Evolutionary conservation across 805 yeast species (phyloP).

Genomic region (Pichia deserticola): DNA sequence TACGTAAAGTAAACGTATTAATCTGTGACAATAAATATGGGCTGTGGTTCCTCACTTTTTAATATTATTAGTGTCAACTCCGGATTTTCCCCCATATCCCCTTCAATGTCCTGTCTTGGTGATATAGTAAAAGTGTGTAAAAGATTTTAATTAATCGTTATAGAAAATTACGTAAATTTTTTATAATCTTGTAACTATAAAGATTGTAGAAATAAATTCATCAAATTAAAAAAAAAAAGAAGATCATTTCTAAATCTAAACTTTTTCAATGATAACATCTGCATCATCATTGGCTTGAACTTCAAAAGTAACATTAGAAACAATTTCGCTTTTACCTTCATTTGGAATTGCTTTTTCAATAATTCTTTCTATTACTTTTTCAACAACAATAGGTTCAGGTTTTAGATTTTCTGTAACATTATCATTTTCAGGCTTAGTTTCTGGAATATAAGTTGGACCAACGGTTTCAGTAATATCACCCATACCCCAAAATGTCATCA

Average conservation of each 20-base stretch:
- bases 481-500: conserved; percentile 62
- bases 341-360: conserved; percentile 10
- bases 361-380: conserved; percentile 9
- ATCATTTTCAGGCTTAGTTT: conserved; percentile 8
- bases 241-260: conserved; percentile 12
- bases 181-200: too few species aligned
- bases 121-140: too few species aligned
- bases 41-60: too few species aligned
- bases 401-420: neutral
- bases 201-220: neutral
- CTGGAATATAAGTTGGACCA: conserved; percentile 38
- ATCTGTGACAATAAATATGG: too few species aligned
- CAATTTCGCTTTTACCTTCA: neutral
- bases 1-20: too few species aligned
- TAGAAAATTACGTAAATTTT: too few species aligned
- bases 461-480: conserved; percentile 46
- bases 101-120: too few species aligned
- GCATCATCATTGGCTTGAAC: conserved; percentile 26
- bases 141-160: too few species aligned
- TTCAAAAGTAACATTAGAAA: conserved; percentile 24
- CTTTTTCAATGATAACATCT: conserved; percentile 27
- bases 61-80: too few species aligned
- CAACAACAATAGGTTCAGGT: conserved; percentile 2
- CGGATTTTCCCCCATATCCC: too few species aligned
- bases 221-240: neutral